These are phyloP conservation scores for Wickerhamiella musiphila DNA, from an alignment of 805 yeast genomes.

Conservation along the genomic window DNA sequence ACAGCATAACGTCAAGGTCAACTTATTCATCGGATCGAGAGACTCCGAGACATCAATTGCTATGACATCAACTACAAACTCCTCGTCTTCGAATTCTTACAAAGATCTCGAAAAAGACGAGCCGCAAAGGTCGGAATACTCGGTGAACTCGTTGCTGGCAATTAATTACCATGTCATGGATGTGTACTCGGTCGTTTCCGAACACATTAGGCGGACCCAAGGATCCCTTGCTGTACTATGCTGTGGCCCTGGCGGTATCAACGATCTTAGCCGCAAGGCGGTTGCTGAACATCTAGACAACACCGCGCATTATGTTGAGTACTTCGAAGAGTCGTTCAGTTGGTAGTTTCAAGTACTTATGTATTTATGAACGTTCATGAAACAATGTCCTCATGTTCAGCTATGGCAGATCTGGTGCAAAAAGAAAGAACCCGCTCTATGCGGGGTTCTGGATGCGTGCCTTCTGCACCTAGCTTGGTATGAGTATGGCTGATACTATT, in stretches of 20 bases:
- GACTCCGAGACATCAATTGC: too few relatives aligned
- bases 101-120: background rate
- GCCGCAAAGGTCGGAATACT: background rate
- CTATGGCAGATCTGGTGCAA: too few relatives aligned
- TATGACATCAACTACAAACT: background rate
- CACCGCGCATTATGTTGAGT: constrained; percentile 35
- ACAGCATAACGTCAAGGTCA: constrained; percentile 3
- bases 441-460: too few relatives aligned
- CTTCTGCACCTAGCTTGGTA: too few relatives aligned
- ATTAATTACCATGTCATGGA: background rate
- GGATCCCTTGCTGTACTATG: constrained; percentile 38
- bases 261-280: constrained; percentile 36
- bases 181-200: background rate
- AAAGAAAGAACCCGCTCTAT: too few relatives aligned
- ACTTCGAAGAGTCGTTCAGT: constrained; percentile 50
- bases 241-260: constrained; percentile 49
- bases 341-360: constrained; percentile 29
- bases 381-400: too few relatives aligned
- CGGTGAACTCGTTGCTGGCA: background rate
- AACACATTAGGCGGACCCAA: background rate
- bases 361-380: too few relatives aligned
- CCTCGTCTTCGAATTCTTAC: background rate
- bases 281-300: constrained; percentile 27
- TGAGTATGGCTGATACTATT: too few relatives aligned
- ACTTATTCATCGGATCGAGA: constrained; percentile 4